A percentile compares a stretch with the other conserved stretches of the same genome.
phyloP scores from a whole-genome alignment of 2,329 filamentous ascomycete species.

The Calcarisporium arbuscula region DNA sequence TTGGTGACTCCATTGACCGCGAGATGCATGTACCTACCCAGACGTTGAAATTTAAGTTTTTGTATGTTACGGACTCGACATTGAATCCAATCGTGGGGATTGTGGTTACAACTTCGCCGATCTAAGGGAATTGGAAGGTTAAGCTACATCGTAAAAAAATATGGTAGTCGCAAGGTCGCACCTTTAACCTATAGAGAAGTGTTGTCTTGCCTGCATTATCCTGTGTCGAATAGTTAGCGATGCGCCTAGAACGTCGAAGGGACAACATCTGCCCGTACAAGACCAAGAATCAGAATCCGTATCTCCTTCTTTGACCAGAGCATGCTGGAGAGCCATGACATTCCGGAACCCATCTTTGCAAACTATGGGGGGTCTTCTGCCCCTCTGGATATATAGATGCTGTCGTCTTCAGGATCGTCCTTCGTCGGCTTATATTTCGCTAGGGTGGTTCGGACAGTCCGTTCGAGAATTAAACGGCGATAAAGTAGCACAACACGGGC shows the following conservation, averaged over 20 bases:
- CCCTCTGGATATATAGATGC: no score
- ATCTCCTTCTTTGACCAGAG: slow-evolving; percentile 97
- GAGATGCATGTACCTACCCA: slow-evolving; percentile 56
- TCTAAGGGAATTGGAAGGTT: slow-evolving; percentile 49
- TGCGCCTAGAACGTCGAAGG: neutral
- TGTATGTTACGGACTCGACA: slow-evolving; percentile 97
- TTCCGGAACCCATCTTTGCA: slow-evolving; percentile 55
- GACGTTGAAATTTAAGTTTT: slow-evolving; percentile 97
- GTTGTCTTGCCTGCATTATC: slow-evolving; percentile 99
- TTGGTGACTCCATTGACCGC: neutral
- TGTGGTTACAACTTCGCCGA: slow-evolving; percentile 97
- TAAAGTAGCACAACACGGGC: no score
- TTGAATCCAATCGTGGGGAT: slow-evolving; percentile 99
- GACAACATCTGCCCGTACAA: slow-evolving; percentile 59
- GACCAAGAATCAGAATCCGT: slow-evolving; percentile 85
- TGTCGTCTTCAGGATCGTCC: no score
- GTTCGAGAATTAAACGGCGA: no score
- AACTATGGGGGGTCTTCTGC: no score
- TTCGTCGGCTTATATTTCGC: no score
- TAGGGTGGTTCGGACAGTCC: no score
- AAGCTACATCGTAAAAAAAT: neutral
- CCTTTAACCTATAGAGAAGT: slow-evolving; percentile 91
- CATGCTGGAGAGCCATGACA: slow-evolving; percentile 66
- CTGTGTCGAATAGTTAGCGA: slow-evolving; percentile 44
- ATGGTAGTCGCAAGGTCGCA: slow-evolving; percentile 26